Base-by-base conservation (phyloP, 805 yeast genomes). In the Kazachstania viticola region DNA sequence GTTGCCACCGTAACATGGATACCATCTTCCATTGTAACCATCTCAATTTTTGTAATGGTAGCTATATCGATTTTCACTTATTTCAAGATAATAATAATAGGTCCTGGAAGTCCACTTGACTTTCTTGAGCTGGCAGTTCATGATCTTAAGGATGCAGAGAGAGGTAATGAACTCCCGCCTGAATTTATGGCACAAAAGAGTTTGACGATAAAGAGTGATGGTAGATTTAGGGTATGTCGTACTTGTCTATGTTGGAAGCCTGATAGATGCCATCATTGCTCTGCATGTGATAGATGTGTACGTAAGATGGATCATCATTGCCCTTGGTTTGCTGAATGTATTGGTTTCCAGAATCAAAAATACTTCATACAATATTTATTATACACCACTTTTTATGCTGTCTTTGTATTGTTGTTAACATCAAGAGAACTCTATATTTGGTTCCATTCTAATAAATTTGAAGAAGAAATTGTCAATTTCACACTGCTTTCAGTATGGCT, bases 291-390 rank as follows among this genome's bases (percentile, higher is more conserved):
- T 14, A 39, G 36, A 21, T 85, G 96, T 54, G 72, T 81, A 17
- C 52, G 87, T 37, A 73, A 72, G 46, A 87, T 85, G 96, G 96
- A 85, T 53, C 96, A 85, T 51, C 95, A 85, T 57, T 78, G 79
- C 39, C 96, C 96, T 0, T 88, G 97, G 97, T 84, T 85, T 54
- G 77, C 94, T 2, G 64, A 73, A 4, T 87, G 96, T 54, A 71
- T 88, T 36, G 97, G 97, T 0, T 79, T 72, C 56, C 60, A 60
- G 18, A 88, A 88, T 56, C 85, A 81, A 41, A 80, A 84, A 56
- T 71, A 63, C 50, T 88, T 87, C 48, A 52, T 83, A 17, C 94
- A 84, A 51, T 79, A 80, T 48, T 54, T 85, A 32, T 28, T 65
- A 5, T 75, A 76, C 46, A 60, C 72, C 3, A 57, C 73, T 2